Evolutionary conservation across 345 rosid species (phyloP).

Genomic region (Gossypium stocksii): DNA sequence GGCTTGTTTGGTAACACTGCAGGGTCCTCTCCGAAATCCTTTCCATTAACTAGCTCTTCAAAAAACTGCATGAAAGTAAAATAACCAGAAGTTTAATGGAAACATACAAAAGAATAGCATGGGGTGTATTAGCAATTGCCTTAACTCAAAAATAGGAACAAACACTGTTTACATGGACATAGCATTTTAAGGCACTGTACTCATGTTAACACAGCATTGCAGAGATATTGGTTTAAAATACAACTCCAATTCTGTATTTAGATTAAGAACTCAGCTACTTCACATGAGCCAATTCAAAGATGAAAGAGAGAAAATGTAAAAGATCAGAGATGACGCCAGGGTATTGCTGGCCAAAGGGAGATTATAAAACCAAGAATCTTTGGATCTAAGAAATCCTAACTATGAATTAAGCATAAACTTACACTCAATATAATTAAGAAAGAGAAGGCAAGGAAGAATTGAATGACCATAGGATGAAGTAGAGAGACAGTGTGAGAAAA

Average conservation of each 20-base stretch:
- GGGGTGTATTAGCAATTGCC: neutral
- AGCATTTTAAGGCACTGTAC: neutral
- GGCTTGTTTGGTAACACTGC: conserved; percentile 47
- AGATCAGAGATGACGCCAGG: neutral
- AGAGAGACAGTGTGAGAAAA: neutral
- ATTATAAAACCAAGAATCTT: neutral
- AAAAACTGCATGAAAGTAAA: conserved; percentile 47
- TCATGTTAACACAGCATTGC: neutral
- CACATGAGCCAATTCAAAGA: neutral
- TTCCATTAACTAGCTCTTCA: conserved; percentile 69
- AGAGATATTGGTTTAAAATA: neutral
- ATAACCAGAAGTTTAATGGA: neutral
- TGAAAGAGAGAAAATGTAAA: neutral
- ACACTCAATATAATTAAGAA: neutral
- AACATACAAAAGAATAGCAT: neutral
- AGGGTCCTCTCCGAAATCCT: conserved; percentile 31
- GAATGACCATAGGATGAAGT: neutral
- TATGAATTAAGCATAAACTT: neutral
- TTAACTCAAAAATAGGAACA: neutral
- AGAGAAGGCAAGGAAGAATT: neutral
- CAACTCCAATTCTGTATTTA: neutral
- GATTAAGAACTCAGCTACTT: neutral
- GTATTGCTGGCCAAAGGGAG: neutral
- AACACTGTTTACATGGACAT: neutral
- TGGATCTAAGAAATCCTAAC: neutral